Conservation (phyloP, 257 asterid genomes). For the Penstemon barbatus region DNA sequence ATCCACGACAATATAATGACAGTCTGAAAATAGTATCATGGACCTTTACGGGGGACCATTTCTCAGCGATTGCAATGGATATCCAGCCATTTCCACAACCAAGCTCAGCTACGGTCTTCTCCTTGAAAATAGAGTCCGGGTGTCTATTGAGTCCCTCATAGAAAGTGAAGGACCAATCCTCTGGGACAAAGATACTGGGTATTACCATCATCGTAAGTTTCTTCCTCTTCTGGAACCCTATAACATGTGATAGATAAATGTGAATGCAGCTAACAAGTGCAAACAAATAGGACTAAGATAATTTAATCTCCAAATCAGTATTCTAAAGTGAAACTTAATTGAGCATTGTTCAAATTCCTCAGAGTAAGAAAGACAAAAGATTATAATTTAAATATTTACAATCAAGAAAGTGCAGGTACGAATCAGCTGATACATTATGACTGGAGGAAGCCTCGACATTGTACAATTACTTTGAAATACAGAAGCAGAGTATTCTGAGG, state of each 20-base stretch:
- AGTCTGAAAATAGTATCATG: neutral
- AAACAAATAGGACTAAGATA: constrained; percentile 1
- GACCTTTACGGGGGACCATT: constrained; percentile 91
- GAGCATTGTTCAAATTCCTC: neutral
- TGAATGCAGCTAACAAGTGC: constrained; percentile 24
- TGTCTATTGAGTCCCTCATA: constrained; percentile 96
- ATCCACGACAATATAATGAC: constrained; percentile 3
- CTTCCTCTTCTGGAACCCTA: constrained; percentile 76
- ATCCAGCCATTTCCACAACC: constrained; percentile 99
- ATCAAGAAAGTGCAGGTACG: constrained; percentile 17
- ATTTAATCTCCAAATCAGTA: neutral
- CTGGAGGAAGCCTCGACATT: neutral
- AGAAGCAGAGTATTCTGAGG: neutral
- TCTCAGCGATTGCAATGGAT: constrained; percentile 96
- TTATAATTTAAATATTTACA: constrained; percentile 19
- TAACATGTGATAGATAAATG: constrained; percentile 14
- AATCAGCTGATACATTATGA: constrained; percentile 1
- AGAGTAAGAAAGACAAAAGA: constrained; percentile 8
- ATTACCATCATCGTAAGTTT: constrained; percentile 91
- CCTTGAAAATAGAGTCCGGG: constrained; percentile 89
- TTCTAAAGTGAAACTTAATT: constrained; percentile 11
- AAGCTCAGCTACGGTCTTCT: constrained; percentile 88
- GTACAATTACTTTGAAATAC: constrained; percentile 16
- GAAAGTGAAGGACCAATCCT: constrained; percentile 98
- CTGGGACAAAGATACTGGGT: constrained; percentile 96